Evolutionary conservation across 78 protist species (phyloP).

Genomic region (Guillardia theta): DNA sequence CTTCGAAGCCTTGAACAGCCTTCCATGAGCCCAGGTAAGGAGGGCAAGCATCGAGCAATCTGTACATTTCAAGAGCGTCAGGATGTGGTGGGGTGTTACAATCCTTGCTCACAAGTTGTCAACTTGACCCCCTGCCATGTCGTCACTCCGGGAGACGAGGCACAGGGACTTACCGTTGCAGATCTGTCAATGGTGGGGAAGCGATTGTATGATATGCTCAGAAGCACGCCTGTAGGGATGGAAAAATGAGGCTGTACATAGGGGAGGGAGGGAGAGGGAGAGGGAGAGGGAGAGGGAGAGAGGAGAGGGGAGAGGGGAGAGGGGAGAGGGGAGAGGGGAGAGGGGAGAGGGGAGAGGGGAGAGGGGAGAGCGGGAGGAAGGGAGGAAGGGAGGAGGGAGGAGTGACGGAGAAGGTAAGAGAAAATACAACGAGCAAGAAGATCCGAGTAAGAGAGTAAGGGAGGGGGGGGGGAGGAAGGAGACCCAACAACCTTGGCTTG

Average conservation of each 20-base stretch:
- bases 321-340: background rate
- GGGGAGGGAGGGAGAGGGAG: background rate
- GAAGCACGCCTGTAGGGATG: background rate
- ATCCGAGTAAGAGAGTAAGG: background rate
- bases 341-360: background rate
- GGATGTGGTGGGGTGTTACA: too few species aligned
- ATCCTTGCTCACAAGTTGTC: too few species aligned
- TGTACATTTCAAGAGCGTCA: too few species aligned
- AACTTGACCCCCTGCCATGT: too few species aligned
- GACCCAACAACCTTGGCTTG: too few species aligned
- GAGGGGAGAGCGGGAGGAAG: background rate
- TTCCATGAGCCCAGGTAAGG: too few species aligned
- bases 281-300: background rate
- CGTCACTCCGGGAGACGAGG: too few species aligned
- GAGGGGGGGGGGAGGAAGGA: background rate
- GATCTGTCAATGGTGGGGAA: too few species aligned
- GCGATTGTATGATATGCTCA: too few species aligned
- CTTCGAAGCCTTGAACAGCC: too few species aligned
- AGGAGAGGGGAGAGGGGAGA: background rate
- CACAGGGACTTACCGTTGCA: too few species aligned
- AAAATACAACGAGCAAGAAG: background rate
- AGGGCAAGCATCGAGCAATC: too few species aligned
- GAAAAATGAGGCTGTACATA: background rate
- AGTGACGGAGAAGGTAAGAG: background rate
- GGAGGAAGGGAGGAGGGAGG: background rate